Base-by-base conservation (phyloP, 805 yeast genomes). In the Candida golubevii region DNA sequence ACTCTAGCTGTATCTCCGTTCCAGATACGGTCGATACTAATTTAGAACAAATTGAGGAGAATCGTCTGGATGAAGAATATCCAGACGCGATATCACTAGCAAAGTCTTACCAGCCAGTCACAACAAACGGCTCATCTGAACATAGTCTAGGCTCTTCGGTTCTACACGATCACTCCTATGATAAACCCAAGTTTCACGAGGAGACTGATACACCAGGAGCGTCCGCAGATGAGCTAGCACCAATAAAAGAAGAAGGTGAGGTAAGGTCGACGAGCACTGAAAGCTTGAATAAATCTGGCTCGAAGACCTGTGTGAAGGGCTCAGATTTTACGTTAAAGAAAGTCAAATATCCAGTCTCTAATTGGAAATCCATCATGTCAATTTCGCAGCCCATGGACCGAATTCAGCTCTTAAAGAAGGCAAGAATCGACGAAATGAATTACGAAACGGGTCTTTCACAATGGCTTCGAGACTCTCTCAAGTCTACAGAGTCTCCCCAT, bases 401-500 rank as follows among this genome's bases (percentile, higher is more conserved):
- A 48, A 70, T 68, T 30, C 59, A 48, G 44, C 70, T 65, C 35
- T 70, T 71, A 49, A 65, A 63, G 48, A 72, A 64, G 11, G 80
- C 73, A 14, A 65, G 74, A 48, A 58, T 47, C 18, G 72, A 66
- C 45, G 78, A 74, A 43, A 45, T 59, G 1, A 66, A 63, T 7
- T 72, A 69, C 49, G 81, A 81, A 40, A 71, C 82, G 0, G 87
- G 87, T 1, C 60, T 83, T n/a, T 71, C 71, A 23, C 65, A 70
- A 1, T 83, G 86, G 83, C 66, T 81, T 58, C 59, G 54, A 58
- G 79, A 58, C 61, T 66, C 72, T 52, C 68, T 67, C 61, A 72
- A 50, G 57, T 62, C 65, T 1, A 65, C 61, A 38, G 56, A 53
- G 29, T 53, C 63, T 8, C 58, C 66, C n/a, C 64, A 53, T 45